Evolutionary conservation across 768 basidiomycete genomes (phyloP).

Genomic region (Butyriboletus loyo): DNA sequence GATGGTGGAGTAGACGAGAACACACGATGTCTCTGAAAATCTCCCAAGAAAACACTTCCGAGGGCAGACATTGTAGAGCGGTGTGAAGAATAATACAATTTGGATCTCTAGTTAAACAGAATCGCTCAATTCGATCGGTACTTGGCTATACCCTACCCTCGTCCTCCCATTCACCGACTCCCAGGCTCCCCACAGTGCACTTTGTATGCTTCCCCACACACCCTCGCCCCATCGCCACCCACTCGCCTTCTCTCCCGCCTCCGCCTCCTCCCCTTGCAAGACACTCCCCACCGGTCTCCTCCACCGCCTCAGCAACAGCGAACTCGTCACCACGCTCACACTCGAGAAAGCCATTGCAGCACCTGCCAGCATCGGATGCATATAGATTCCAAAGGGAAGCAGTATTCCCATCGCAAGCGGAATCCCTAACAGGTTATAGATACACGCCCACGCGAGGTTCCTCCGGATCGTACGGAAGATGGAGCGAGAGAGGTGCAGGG

Average conservation of each 20-base stretch:
- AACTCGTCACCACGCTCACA: conserved; percentile 92
- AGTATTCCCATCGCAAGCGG: conserved; percentile 98
- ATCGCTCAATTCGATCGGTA: conserved; percentile 66
- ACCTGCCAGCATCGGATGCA: conserved; percentile 99
- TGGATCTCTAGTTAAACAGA: conserved; percentile 17
- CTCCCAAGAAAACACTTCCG: conserved; percentile 81
- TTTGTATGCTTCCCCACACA: conserved; percentile 38
- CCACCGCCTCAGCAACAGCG: conserved; percentile 86
- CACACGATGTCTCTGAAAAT: conserved; percentile 63
- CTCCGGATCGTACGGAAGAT: conserved; percentile 91
- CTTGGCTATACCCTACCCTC: conserved; percentile 58
- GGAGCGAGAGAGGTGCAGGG: conserved; percentile 81
- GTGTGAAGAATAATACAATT: background rate
- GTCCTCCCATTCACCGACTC: conserved; percentile 41
- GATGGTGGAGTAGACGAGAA: conserved; percentile 55
- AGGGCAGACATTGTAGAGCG: conserved; percentile 47
- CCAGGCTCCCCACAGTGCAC: conserved; percentile 48
- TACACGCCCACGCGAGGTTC: conserved; percentile 94
- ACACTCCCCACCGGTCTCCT: conserved; percentile 64
- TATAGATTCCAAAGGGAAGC: conserved; percentile 85
- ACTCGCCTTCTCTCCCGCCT: conserved; percentile 30
- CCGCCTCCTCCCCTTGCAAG: conserved; percentile 56
- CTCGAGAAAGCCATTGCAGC: conserved; percentile 98
- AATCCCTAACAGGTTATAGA: conserved; percentile 91
- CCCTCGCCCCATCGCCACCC: conserved; percentile 4